These are phyloP conservation scores for Chaetomium sp. DNA, from an alignment of 2,329 filamentous ascomycete genomes.

Conservation along the genomic window DNA sequence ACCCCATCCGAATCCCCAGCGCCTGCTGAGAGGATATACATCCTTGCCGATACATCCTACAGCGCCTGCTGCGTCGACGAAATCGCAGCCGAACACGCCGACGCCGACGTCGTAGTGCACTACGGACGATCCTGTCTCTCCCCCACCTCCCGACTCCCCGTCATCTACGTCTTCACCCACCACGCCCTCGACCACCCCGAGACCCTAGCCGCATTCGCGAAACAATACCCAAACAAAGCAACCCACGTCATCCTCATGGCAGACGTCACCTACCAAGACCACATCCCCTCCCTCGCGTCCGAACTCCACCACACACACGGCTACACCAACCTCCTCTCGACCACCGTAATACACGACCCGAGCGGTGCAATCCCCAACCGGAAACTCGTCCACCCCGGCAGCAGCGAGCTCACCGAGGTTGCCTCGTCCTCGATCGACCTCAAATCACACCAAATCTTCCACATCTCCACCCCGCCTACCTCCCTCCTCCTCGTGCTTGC, in stretches of 20 bases:
- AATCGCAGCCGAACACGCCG: constrained; percentile 86
- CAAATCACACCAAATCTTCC: constrained; percentile 68
- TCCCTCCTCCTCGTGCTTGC: constrained; percentile 82
- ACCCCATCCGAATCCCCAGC: background rate
- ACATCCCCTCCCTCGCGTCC: constrained; percentile 55
- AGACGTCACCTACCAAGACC: constrained; percentile 78
- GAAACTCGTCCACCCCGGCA: constrained; percentile 38
- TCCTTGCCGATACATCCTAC: constrained; percentile 93
- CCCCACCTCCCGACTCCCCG: constrained; percentile 77
- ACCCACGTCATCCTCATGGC: constrained; percentile 74
- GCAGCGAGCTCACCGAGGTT: background rate
- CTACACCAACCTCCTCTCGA: constrained; percentile 64
- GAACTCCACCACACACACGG: constrained; percentile 49
- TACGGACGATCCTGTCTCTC: constrained; percentile 91
- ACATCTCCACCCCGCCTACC: constrained; percentile 73
- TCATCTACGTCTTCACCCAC: constrained; percentile 83
- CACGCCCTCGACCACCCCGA: constrained; percentile 58
- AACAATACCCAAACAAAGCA: constrained; percentile 58
- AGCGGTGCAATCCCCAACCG: constrained; percentile 79
- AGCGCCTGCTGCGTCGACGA: constrained; percentile 97
- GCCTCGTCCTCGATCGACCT: constrained; percentile 39
- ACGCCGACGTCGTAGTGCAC: constrained; percentile 87
- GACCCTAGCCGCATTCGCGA: constrained; percentile 54
- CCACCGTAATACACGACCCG: constrained; percentile 70
- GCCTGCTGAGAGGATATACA: constrained; percentile 53